Conservation (phyloP, 106 monocot species). For the Dendrobium chrysotoxum region DNA sequence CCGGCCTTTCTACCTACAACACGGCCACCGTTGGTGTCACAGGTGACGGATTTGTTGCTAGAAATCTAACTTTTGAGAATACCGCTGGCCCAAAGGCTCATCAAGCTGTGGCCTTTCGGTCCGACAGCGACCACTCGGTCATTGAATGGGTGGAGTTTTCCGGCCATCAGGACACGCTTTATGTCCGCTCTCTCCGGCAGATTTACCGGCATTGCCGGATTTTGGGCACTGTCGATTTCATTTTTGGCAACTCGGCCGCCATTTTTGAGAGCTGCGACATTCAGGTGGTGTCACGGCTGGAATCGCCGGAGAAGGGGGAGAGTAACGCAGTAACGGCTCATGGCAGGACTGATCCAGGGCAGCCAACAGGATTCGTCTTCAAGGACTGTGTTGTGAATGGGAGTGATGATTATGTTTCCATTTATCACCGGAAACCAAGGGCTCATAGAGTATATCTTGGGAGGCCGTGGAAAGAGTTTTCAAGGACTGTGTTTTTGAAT, state of each 20-base stretch:
- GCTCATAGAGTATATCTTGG: constrained; percentile 66
- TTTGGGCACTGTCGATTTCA: constrained; percentile 74
- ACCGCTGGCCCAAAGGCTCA: constrained; percentile 64
- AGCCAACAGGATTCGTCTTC: constrained; percentile 89
- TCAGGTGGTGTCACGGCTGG: constrained; percentile 43
- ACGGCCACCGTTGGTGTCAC: constrained; percentile 67
- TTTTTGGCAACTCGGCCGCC: constrained; percentile 78
- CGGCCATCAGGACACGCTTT: constrained; percentile 93
- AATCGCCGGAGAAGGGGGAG: constrained; percentile 58
- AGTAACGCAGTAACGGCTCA: constrained; percentile 76
- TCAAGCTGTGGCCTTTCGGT: constrained; percentile 89
- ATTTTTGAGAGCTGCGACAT: constrained; percentile 58
- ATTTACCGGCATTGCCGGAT: constrained; percentile 59
- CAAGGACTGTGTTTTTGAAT: constrained; percentile 57
- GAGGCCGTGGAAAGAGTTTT: constrained; percentile 93
- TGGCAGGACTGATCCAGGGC: constrained; percentile 76
- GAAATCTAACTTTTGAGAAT: constrained; percentile 67
- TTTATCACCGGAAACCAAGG: constrained; percentile 39
- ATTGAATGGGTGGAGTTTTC: constrained; percentile 65
- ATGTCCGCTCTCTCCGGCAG: constrained; percentile 79
- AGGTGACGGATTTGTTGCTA: constrained; percentile 81
- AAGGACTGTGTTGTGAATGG: constrained; percentile 47
- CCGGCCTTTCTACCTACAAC: constrained; percentile 73
- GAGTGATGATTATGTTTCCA: constrained; percentile 48
- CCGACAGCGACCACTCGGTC: constrained; percentile 71